Base-by-base conservation (phyloP, 2,329 filamentous ascomycete species). In the Fusarium oligoseptatum region DNA sequence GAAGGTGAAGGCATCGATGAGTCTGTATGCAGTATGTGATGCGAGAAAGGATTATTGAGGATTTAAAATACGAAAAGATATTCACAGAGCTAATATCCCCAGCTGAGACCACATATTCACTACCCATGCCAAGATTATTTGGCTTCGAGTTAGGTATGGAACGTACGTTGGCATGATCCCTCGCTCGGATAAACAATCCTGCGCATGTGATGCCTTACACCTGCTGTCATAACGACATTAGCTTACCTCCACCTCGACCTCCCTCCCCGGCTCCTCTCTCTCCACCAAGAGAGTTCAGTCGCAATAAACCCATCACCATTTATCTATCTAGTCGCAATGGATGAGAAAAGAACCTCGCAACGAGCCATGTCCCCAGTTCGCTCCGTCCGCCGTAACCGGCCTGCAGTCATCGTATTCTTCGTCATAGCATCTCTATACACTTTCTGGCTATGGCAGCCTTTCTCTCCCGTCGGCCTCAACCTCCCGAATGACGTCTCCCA, bases 341-440 rank as follows among this genome's bases (percentile, higher is more conserved):
- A 82, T 55, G 81, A 82, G 72, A 82, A 82, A 74, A 64, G 60
- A 61, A 39, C 60, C 37, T 29, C 70, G 34, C 69, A 61, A 55
- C 68, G 64, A 72, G 72, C 73, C 64, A 76, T 78, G 77, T 65
- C 71, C n/a, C 71, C 77, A 43, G 43, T 70, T 11, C 77, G 71
- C 39, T 61, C 73, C 39, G 57, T 73, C 27, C 80, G 80, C 58
- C 76, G 78, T 66, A 74, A 62, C 58, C 76, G 78, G 36, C 72
- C 76, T 24, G 32, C 77, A 50, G 60, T 77, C 56, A 64, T 77
- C 15, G 22, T 77, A 63, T 32, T 78, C 58, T 71, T 80, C 60
- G 64, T 78, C 63, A 63, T 81, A 67, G 67, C 75, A 29, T 56
- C 78, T 62, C 67, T 78, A 50, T 78, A 75, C 70, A 72, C 72